Conservation (phyloP, 805 yeast genomes). For the Priceomyces medius region DNA sequence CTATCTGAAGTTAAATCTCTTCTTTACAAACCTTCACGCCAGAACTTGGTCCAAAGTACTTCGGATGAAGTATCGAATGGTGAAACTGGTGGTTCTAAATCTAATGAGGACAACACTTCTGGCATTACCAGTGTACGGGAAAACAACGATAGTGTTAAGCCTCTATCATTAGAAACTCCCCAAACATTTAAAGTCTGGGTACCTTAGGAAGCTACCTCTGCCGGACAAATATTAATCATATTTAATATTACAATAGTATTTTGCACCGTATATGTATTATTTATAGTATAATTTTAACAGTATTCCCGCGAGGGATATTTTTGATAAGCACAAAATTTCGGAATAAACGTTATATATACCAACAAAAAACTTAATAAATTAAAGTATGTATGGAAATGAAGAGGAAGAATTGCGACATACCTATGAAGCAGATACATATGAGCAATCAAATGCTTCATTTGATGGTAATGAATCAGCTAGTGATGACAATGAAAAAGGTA, state of each 20-base stretch:
- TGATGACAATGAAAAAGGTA: slow-evolving; percentile 5
- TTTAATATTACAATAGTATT: neutral
- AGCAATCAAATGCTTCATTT: neutral
- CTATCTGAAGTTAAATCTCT: slow-evolving; percentile 32
- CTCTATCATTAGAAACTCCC: slow-evolving; percentile 41
- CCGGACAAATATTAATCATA: neutral
- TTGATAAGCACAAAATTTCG: neutral
- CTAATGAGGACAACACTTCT: slow-evolving; percentile 3
- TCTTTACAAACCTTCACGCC: slow-evolving; percentile 33
- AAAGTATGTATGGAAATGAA: slow-evolving; percentile 14
- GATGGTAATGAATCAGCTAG: neutral
- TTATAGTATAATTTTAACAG: neutral
- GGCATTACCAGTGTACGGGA: slow-evolving; percentile 6
- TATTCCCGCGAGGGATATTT: neutral
- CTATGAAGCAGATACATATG: slow-evolving; percentile 10
- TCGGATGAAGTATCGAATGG: slow-evolving; percentile 3
- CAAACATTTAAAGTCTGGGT: slow-evolving; percentile 46
- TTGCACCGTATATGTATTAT: neutral
- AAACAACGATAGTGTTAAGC: slow-evolving; percentile 20
- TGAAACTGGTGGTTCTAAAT: neutral
- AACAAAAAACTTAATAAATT: neutral
- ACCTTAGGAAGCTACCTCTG: slow-evolving; percentile 21
- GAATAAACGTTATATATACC: neutral
- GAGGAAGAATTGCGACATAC: slow-evolving; percentile 8
- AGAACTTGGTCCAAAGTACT: slow-evolving; percentile 18